Evolutionary conservation across 345 rosid genomes (phyloP).

Genomic region (Pistacia atlantica): DNA sequence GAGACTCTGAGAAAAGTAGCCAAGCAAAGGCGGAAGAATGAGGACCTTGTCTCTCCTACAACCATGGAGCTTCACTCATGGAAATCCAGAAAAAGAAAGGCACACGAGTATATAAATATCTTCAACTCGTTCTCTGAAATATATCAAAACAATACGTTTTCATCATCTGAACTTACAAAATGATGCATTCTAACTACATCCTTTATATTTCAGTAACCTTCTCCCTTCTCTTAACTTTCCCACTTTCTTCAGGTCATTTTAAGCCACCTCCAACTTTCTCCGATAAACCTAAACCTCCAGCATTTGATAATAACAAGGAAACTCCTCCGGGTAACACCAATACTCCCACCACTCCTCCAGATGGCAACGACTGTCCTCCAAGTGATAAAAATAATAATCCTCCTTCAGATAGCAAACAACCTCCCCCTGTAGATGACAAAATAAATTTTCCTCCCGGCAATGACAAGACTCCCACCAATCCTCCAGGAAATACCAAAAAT

Average conservation of each 20-base stretch:
- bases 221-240: not conserved
- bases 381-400: no score
- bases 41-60: constrained; percentile 6
- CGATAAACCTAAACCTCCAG: not conserved
- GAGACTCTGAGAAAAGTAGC: not conserved
- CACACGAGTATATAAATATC: not conserved
- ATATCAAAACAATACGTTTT: no score
- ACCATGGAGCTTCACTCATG: constrained; percentile 1
- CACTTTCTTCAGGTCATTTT: not conserved
- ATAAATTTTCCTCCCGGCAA: not conserved
- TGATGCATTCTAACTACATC: not conserved
- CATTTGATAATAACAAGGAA: not conserved
- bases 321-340: not conserved
- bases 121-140: no score
- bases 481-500: not conserved
- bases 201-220: not conserved
- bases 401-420: no score
- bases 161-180: not conserved
- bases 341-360: not conserved
- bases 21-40: not conserved
- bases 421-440: no score
- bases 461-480: not conserved
- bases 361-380: not conserved
- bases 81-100: not conserved
- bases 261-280: not conserved